These are phyloP conservation scores for Aspergillus saccharolyticus DNA, from an alignment of 495 filamentous ascomycete genomes.

Conservation along the genomic window DNA sequence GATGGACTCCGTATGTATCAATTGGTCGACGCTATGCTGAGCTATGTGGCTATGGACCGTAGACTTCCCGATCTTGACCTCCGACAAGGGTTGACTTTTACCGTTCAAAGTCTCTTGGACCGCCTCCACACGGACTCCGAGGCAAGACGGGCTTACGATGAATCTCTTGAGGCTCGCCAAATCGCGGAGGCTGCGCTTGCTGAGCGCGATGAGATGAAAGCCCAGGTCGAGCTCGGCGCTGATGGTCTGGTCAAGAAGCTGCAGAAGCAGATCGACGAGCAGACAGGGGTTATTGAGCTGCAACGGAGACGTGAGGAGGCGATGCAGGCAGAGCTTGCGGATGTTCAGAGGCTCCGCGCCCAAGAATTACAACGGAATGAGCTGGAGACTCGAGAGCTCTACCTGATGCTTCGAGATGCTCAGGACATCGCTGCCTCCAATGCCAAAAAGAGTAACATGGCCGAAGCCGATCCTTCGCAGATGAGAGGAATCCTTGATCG, in stretches of 20 bases:
- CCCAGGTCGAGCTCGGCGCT: conserved; percentile 87
- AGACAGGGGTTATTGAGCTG: conserved; percentile 81
- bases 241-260: conserved; percentile 91
- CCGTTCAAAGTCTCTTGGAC: conserved; percentile 90
- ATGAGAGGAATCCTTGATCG: conserved; percentile 93
- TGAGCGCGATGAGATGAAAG: conserved; percentile 92
- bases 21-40: conserved; percentile 94
- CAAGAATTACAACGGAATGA: conserved; percentile 94
- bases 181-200: conserved; percentile 93
- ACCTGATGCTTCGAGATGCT: conserved; percentile 96
- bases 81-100: conserved; percentile 94
- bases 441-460: conserved; percentile 63
- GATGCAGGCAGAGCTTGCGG: conserved; percentile 82
- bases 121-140: conserved; percentile 95
- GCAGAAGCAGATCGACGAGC: conserved; percentile 89
- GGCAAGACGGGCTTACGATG: conserved; percentile 84
- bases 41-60: conserved; percentile 98
- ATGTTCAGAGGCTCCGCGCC: conserved; percentile 76
- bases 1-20: conserved; percentile 96
- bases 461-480: conserved; percentile 61
- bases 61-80: conserved; percentile 94
- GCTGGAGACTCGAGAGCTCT: conserved; percentile 90
- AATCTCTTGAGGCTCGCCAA: conserved; percentile 80
- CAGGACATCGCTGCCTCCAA: conserved; percentile 90
- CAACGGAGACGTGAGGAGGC: conserved; percentile 80